Percentiles rank a stretch among this genome's conserved stretches.
phyloP scores from a whole-genome alignment of 257 asterid species.

The Primulina eburnea region DNA sequence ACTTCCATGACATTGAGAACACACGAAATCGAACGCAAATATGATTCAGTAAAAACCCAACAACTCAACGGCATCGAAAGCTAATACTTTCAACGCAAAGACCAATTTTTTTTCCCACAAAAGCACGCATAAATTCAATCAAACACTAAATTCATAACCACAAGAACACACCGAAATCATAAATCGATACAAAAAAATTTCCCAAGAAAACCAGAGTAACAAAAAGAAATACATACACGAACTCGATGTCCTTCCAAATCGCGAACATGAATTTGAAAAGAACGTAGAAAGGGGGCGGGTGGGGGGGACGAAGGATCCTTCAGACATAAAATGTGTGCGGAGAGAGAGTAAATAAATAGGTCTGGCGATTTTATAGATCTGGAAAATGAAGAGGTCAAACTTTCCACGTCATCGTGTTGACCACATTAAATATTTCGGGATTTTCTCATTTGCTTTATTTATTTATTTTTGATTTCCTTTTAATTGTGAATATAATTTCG shows the following conservation, averaged over 20 bases:
- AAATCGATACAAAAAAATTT: neutral
- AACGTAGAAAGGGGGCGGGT: neutral
- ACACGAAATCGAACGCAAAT: conserved; percentile 44
- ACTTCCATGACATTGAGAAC: conserved; percentile 17
- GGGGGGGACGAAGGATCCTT: conserved; percentile 24
- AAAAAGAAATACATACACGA: conserved; percentile 36
- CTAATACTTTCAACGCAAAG: conserved; percentile 23
- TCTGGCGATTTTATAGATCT: conserved; percentile 33
- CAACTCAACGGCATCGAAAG: conserved; percentile 31
- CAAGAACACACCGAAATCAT: conserved; percentile 15
- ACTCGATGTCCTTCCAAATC: conserved; percentile 23
- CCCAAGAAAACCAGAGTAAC: neutral
- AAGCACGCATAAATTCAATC: conserved; percentile 30
- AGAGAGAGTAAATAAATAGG: conserved; percentile 15
- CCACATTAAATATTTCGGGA: neutral
- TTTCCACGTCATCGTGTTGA: conserved; percentile 11
- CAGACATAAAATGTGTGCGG: conserved; percentile 18
- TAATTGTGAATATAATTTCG: too few species aligned
- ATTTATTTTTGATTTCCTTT: too few species aligned
- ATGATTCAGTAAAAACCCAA: conserved; percentile 35
- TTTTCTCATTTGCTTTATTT: neutral
- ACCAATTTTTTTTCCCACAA: neutral
- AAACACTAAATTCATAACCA: conserved; percentile 26
- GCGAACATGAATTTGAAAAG: conserved; percentile 2
- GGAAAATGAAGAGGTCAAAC: conserved; percentile 36